phyloP scores from a whole-genome alignment of 2,329 filamentous ascomycete species.

The Colletotrichum sojae region DNA sequence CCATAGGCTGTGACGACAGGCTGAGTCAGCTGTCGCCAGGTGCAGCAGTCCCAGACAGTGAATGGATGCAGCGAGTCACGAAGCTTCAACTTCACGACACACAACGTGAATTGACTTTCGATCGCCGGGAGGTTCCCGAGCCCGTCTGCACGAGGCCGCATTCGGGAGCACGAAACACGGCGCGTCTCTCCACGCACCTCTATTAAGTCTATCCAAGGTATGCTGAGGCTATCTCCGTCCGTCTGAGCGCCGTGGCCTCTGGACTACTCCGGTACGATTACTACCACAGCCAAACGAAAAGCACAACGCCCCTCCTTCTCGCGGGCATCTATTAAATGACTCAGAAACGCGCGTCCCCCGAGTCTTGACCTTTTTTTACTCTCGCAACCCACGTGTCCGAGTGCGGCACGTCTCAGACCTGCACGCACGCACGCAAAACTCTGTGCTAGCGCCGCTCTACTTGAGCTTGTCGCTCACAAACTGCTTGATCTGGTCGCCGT shows the following conservation, averaged over 20 bases:
- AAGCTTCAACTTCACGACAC: neutral
- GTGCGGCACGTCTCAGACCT: constrained; percentile 2
- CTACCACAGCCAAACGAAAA: neutral
- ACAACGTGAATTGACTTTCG: constrained; percentile 10
- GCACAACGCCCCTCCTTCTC: constrained; percentile 2
- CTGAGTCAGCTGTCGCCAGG: neutral
- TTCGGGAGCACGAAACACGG: neutral
- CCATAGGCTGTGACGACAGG: neutral
- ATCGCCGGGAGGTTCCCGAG: neutral
- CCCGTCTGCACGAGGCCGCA: neutral
- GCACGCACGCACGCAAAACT: neutral
- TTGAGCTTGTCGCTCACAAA: constrained; percentile 34
- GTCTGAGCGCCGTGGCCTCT: constrained; percentile 21
- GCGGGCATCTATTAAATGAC: constrained; percentile 21
- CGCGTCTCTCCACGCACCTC: neutral
- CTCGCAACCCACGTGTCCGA: constrained; percentile 6
- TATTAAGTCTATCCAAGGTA: constrained; percentile 6
- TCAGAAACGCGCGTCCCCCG: neutral
- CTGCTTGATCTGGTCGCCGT: constrained; percentile 39
- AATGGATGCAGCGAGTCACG: neutral
- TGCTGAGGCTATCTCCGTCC: constrained; percentile 12
- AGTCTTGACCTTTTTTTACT: neutral
- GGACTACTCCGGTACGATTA: neutral
- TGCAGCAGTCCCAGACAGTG: neutral
- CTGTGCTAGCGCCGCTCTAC: constrained; percentile 6